Evolutionary conservation across 371 early-diverging fungal species (phyloP).

Genomic region (Encephalitozoon hellem): DNA sequence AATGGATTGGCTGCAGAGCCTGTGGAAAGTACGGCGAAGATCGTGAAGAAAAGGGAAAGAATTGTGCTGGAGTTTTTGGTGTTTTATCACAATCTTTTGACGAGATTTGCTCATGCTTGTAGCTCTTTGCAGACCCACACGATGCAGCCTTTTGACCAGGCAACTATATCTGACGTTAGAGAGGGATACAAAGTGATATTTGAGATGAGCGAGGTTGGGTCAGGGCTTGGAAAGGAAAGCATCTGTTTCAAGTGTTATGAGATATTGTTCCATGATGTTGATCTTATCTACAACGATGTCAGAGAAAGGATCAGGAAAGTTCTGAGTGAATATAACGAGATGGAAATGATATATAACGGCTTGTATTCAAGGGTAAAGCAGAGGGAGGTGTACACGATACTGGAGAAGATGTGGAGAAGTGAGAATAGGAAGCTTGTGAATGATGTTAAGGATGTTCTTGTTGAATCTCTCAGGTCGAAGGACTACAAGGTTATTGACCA

Average conservation of each 20-base stretch:
- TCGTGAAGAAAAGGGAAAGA: not conserved
- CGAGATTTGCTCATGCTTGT: not conserved
- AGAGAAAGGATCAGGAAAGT: not conserved
- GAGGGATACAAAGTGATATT: conserved; percentile 7
- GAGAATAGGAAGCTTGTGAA: conserved; percentile 1
- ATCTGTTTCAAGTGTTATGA: not conserved
- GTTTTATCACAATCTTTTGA: not conserved
- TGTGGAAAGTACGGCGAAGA: not conserved
- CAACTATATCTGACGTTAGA: not conserved
- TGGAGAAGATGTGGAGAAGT: not conserved
- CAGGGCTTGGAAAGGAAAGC: not conserved
- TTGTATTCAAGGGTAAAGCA: conserved; percentile 1
- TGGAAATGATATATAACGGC: not conserved
- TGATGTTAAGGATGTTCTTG: not conserved
- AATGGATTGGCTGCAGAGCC: not conserved
- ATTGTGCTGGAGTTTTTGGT: not conserved
- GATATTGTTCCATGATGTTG: conserved; percentile 9
- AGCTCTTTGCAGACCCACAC: not conserved
- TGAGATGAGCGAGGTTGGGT: not conserved
- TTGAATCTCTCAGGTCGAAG: not conserved
- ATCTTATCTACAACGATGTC: not conserved
- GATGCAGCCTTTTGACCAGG: not conserved
- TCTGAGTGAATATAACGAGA: not conserved
- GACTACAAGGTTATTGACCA: conserved; percentile 3
- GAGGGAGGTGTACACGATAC: conserved; percentile 2